These are phyloP conservation scores for Ustilago loliicola DNA, from an alignment of 1,284 basidiomycete genomes.

Conservation along the genomic window DNA sequence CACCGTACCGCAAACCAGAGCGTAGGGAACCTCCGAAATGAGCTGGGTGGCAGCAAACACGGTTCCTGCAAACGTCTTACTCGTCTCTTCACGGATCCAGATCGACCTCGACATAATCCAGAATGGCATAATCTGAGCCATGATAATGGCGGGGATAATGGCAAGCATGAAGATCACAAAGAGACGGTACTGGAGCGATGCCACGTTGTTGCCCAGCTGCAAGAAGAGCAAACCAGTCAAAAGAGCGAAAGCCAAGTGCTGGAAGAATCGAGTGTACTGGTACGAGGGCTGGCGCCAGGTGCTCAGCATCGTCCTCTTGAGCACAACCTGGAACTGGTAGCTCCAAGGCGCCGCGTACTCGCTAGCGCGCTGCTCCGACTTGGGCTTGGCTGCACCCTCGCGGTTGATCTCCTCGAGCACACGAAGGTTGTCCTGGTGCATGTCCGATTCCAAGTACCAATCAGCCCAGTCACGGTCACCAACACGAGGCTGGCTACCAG, in stretches of 20 bases:
- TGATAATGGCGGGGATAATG: slow-evolving; percentile 81
- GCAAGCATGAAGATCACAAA: slow-evolving; percentile 76
- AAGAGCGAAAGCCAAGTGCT: slow-evolving; percentile 76
- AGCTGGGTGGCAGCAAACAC: slow-evolving; percentile 69
- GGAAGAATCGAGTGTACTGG: slow-evolving; percentile 79
- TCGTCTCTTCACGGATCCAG: slow-evolving; percentile 63
- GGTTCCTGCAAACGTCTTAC: slow-evolving; percentile 63
- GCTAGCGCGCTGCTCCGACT: slow-evolving; percentile 64
- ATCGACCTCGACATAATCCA: slow-evolving; percentile 81
- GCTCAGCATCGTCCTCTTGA: slow-evolving; percentile 78
- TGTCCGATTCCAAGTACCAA: slow-evolving; percentile 69
- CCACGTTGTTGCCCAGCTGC: slow-evolving; percentile 78
- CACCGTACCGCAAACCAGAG: slow-evolving; percentile 73
- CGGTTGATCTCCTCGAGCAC: slow-evolving; percentile 73
- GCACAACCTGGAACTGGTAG: slow-evolving; percentile 83
- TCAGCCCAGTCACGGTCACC: slow-evolving; percentile 71
- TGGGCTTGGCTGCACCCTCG: slow-evolving; percentile 70
- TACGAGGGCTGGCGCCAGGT: slow-evolving; percentile 71
- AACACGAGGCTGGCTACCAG: slow-evolving; percentile 65
- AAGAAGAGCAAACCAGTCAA: slow-evolving; percentile 87
- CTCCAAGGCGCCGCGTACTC: slow-evolving; percentile 78
- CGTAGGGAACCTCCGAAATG: slow-evolving; percentile 77
- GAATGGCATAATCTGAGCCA: slow-evolving; percentile 84
- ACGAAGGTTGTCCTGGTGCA: slow-evolving; percentile 68
- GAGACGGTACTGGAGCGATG: slow-evolving; percentile 85